Evolutionary conservation across 2,329 filamentous ascomycete genomes (phyloP).

Genomic region (Pseudocercospora vitis): DNA sequence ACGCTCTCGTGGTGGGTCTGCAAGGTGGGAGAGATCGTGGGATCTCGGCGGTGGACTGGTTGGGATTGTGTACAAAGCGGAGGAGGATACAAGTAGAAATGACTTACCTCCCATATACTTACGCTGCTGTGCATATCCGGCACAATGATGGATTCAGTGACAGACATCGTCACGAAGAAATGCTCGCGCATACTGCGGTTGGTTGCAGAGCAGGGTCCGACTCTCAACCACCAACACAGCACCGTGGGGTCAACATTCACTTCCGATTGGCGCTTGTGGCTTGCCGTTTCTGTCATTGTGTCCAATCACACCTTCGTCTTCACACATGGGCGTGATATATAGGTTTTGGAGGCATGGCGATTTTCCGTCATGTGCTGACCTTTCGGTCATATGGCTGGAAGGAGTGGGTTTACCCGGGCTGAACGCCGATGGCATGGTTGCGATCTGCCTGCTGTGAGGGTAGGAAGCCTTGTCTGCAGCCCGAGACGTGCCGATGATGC

Average conservation of each 20-base stretch:
- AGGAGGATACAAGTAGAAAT: not conserved
- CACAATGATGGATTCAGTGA: not conserved
- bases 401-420: not conserved
- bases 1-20: not conserved
- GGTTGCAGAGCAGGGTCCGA: not conserved
- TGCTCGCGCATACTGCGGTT: slow-evolving; percentile 1
- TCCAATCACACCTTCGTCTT: not conserved
- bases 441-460: not conserved
- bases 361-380: not conserved
- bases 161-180: not conserved
- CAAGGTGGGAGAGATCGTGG: slow-evolving; percentile 4
- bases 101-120: not conserved
- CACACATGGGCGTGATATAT: not conserved
- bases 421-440: not conserved
- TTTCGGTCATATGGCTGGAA: not conserved
- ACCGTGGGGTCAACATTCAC: not conserved
- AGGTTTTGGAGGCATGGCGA: not conserved
- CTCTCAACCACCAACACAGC: not conserved
- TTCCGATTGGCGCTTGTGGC: not conserved
- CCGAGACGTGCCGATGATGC: not conserved
- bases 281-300: slow-evolving; percentile 1
- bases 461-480: not conserved
- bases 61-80: too few species aligned
- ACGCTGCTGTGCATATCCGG: not conserved
- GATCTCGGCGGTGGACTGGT: too few species aligned